Evolutionary conservation across 176 grass and related monocot species (phyloP), one percentile per base, ranked within the genome.

Genomic region (Saccharum spontaneum): DNA sequence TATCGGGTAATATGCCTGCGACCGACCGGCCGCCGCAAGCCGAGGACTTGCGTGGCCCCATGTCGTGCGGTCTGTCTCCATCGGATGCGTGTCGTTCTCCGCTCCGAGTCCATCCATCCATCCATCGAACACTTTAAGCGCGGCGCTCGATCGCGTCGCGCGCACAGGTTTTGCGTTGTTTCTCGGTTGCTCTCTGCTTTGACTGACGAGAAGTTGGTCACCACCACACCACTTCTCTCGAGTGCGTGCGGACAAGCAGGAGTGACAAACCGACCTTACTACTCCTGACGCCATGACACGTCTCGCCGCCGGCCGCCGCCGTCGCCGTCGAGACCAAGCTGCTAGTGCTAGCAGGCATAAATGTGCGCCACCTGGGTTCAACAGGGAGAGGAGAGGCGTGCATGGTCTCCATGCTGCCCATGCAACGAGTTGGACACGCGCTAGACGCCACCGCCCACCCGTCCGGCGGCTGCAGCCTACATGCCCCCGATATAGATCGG

Each of bases 401-500:
- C 67, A 71, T 86, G 84, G 49, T 73, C n/a, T 43, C 76, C 76
- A 66, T 85, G 82, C 75, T 36, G 87, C 87, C 81, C 26, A 30
- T 30, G 69, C 37, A 46, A 79, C 16, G 46, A 22, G 17, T 20
- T 23, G 34, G 78, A 81, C 38, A n/a, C 15, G 26, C 23, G 15
- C 54, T 46, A 31, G 22, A 73, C 24, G 38, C 23, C 45, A 75
- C 63, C 60, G 77, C 17, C 71, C 71, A 13, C 22, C 8, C 4
- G 81, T 11, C 66, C 52, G 39, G 22, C 37, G 37, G 39, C 38
- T 4, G 40, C 41, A 20, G 61, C 24, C 61, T 52, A 30, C 76
- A 37, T 14, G 18, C 37, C 36, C 6, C 67, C 33, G 61, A 6
- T n/a, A 34, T 44, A 7, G 11, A 18, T 46, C 0, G 3, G 0